These are phyloP conservation scores for Candida insectalens DNA, from an alignment of 805 yeast genomes.

Conservation along the genomic window DNA sequence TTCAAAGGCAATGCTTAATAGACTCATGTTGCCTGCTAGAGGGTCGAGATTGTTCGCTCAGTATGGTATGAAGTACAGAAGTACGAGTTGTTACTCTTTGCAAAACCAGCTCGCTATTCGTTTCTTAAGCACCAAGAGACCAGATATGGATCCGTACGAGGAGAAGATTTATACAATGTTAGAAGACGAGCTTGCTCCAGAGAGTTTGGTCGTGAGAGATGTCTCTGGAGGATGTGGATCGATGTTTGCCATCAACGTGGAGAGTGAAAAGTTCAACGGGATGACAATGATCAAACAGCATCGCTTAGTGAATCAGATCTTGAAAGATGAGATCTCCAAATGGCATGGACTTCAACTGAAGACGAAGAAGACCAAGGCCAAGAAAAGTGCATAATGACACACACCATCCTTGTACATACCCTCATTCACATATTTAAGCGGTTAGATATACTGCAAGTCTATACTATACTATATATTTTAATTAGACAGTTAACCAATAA, in stretches of 20 bases:
- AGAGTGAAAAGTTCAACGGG: conserved; percentile 68
- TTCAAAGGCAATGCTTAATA: no score
- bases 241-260: conserved; percentile 84
- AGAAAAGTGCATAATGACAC: background rate
- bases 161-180: conserved; percentile 49
- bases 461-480: no score
- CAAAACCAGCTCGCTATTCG: no score
- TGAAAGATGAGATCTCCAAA: conserved; percentile 74
- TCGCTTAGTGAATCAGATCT: conserved; percentile 69
- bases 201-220: conserved; percentile 58
- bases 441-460: no score
- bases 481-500: conserved; percentile 39
- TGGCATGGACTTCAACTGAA: conserved; percentile 94
- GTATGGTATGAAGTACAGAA: no score
- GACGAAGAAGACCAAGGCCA: conserved; percentile 45
- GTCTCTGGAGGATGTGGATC: conserved; percentile 97
- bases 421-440: no score
- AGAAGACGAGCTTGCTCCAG: conserved; percentile 48
- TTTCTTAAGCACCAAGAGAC: background rate
- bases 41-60: no score
- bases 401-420: background rate
- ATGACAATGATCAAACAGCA: conserved; percentile 85
- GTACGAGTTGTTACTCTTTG: no score
- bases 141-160: conserved; percentile 27
- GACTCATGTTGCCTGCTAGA: no score